These are phyloP conservation scores for Fimicolochytrium jonesii DNA, from an alignment of 192 early-diverging fungal genomes.

Conservation along the genomic window DNA sequence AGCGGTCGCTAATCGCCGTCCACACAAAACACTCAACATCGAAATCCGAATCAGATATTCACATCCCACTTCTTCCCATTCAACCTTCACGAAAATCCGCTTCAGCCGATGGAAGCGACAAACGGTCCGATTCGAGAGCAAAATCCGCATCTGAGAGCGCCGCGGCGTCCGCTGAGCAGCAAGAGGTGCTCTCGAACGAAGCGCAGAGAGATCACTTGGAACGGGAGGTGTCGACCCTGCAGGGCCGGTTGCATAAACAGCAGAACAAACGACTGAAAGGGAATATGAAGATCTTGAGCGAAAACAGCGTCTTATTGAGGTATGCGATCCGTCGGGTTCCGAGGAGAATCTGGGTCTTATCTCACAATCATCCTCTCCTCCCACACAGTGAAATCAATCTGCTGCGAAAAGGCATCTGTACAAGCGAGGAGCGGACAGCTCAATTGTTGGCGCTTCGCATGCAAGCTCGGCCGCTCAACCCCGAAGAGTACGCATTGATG, in stretches of 20 bases:
- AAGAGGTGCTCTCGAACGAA: not conserved
- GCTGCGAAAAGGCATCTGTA: conserved; percentile 15
- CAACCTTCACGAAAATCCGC: not conserved
- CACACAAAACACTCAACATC: conserved; percentile 45
- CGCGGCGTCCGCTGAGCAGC: no score
- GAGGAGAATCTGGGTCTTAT: not conserved
- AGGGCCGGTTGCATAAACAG: conserved; percentile 37
- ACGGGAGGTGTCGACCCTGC: conserved; percentile 41
- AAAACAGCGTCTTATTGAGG: conserved; percentile 42
- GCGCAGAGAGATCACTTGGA: conserved; percentile 44
- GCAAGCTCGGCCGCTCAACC: no score
- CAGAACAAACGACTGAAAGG: conserved; percentile 30
- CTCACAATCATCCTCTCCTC: not conserved
- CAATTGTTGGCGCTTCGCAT: not conserved
- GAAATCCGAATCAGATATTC: not conserved
- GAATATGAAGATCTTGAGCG: conserved; percentile 41
- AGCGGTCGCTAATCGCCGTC: conserved; percentile 38
- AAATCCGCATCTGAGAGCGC: no score
- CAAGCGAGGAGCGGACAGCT: not conserved
- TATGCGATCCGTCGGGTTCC: conserved; percentile 8
- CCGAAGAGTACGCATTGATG: no score
- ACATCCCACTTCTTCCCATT: not conserved
- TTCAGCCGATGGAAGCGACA: conserved; percentile 5
- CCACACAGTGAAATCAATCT: conserved; percentile 29
- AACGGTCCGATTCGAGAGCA: no score